Base-by-base conservation (phyloP, 495 filamentous ascomycete species). In the Venustampulla echinocandica region DNA sequence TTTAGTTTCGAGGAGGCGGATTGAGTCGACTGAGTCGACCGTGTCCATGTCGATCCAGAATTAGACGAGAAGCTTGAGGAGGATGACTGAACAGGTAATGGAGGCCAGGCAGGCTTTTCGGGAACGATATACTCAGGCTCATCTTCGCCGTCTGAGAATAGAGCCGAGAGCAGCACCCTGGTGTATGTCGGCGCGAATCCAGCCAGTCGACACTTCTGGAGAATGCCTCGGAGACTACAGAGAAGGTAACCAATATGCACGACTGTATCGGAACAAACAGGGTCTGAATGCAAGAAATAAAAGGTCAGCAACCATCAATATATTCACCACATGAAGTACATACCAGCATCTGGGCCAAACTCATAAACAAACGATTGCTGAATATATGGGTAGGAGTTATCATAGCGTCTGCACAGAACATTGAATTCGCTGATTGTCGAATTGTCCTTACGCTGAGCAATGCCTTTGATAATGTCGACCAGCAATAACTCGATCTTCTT, bases 381-480 rank as follows among this genome's bases (percentile, higher is more conserved):
- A 21, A 7, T 24, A 10, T 30, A 1, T 1, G 44, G 46, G 6
- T 34, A 50, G 36, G 11, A 17, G 4, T 44, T 48, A 35, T 1
- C 28, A 36, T 52, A 55, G 19, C 45, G 43, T 33, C 55, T 36
- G 32, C 47, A 53, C 25, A 59, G 22, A 10, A 59, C 11, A 17
- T 50, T 38, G 1, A 59, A 21, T 32, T 53, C 56, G 0, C 40
- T 24, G 22, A 55, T 53, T 1, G 34, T 44, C 1, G 47, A 10
- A 10, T 13, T 35, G 3, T 14, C 33, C 42, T 20, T 11, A 15
- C 44, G 15, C 5, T 52, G 14, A 2, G 23, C 3, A 10, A 59
- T 24, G 3, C 44, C 44, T 14, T 39, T 21, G 5, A 59, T 10
- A 1, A 59, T 30, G 0, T 23, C 25, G 1, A 21, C 5, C 17